Evolutionary conservation across 2,329 filamentous ascomycete species (phyloP), one percentile per base, ranked within the genome.

Genomic region (Clarireedia monteithiana): DNA sequence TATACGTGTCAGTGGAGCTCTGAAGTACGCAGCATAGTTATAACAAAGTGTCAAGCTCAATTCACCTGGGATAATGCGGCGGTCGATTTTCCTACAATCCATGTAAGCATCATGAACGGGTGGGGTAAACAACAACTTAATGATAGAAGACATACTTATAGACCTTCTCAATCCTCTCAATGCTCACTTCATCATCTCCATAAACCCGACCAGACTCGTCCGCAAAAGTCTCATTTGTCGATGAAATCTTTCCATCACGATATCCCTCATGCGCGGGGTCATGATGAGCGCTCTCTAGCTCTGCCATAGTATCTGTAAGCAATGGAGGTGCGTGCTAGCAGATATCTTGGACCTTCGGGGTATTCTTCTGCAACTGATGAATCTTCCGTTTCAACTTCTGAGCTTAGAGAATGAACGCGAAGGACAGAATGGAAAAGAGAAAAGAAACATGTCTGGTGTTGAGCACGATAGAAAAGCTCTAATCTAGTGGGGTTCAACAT

Each of bases 1-100:
- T 23, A 14, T 45, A 45, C 38, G 17, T 58, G 23, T 53, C n/a
- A 52, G 10, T 44, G 40, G 7, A 20, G 10, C 15, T 9, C 40
- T 2, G 6, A 44, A 44, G 17, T 4, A 17, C 12, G 23, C n/a
- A n/a, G 14, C 4, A 15, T 26, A 24, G n/a, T 50, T 23, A 38
- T n/a, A 14, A 44, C 17, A 23, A 5, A 15, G 6, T 6, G 27
- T 23, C 2, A 20, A 44, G 40, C 47, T 64, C 12, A 6, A 36
- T 34, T 42, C 38, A 73, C 73, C 72, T 62, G 79, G 78, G 58
- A 82, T 75, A 58, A 82, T 82, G 17, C 80, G 73, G n/a, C 74
- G 73, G 61, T 83, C 80, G 36, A 83, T 73, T 69, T 82, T 82
- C 62, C 66, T 64, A 49, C 26, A 20, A 38, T 12, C 26, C 38